A percentile compares a stretch with the other conserved stretches of the same genome.
Evolutionary conservation across 208 protist genomes (phyloP).

Genomic region (Endotrypanum monterogeii): DNA sequence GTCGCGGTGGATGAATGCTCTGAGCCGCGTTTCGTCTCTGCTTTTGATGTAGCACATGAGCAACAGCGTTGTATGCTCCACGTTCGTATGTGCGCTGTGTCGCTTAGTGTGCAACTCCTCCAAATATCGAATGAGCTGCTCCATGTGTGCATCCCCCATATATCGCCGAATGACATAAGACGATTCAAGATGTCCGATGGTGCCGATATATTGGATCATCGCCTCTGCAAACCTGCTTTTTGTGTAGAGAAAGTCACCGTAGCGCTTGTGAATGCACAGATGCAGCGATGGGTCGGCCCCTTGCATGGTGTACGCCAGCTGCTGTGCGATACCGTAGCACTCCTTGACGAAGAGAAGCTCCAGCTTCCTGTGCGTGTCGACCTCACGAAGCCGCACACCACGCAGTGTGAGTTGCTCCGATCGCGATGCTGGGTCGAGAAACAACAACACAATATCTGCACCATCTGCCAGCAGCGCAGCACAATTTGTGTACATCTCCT

Average conservation of each 20-base stretch:
- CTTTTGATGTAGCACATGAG: conserved; percentile 97
- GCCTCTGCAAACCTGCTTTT: conserved; percentile 81
- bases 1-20: conserved; percentile 89
- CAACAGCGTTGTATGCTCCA: conserved; percentile 96
- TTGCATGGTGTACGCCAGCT: conserved; percentile 71
- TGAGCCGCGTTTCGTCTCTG: conserved; percentile 88
- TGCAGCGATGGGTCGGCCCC: conserved; percentile 59
- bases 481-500: conserved; percentile 67
- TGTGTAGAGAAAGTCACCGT: conserved; percentile 95
- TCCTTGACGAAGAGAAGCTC: conserved; percentile 96
- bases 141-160: conserved; percentile 93
- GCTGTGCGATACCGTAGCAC: conserved; percentile 93
- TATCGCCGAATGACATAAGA: conserved; percentile 97
- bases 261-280: conserved; percentile 92
- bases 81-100: conserved; percentile 66
- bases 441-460: conserved; percentile 81
- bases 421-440: conserved; percentile 44
- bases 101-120: conserved; percentile 81
- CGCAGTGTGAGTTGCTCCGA: conserved; percentile 11
- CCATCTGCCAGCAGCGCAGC: conserved; percentile 83
- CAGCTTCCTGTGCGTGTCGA: conserved; percentile 93
- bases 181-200: conserved; percentile 95
- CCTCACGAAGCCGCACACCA: conserved; percentile 80
- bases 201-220: conserved; percentile 93
- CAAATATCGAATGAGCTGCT: conserved; percentile 94